These are phyloP conservation scores for Chaetomium sp. DNA, from an alignment of 2,329 filamentous ascomycete genomes.

Conservation along the genomic window DNA sequence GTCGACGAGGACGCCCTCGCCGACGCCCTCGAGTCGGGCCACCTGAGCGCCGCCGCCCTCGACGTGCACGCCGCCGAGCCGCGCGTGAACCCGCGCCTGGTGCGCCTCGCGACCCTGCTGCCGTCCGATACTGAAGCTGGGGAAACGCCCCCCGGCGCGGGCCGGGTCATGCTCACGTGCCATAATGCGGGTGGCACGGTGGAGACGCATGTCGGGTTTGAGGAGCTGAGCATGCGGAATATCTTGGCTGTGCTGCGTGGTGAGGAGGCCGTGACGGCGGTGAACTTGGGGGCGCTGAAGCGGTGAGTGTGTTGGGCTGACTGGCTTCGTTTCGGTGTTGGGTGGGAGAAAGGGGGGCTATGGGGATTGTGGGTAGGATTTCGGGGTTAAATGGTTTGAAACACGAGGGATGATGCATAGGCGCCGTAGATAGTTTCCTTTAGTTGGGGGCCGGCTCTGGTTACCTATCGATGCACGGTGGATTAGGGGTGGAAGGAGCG, in stretches of 20 bases:
- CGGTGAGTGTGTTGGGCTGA: neutral
- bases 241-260: slow-evolving; percentile 60
- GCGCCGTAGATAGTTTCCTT: neutral
- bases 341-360: neutral
- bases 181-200: slow-evolving; percentile 69
- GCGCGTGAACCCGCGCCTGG: slow-evolving; percentile 50
- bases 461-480: neutral
- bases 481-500: slow-evolving; percentile 1
- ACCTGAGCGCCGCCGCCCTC: slow-evolving; percentile 57
- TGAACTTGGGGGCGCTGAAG: slow-evolving; percentile 60
- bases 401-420: neutral
- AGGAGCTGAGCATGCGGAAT: slow-evolving; percentile 68
- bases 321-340: neutral
- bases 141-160: slow-evolving; percentile 27
- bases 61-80: slow-evolving; percentile 68
- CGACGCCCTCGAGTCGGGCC: slow-evolving; percentile 56
- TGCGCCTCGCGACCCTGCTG: slow-evolving; percentile 39
- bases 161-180: slow-evolving; percentile 61
- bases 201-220: slow-evolving; percentile 67
- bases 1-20: slow-evolving; percentile 67
- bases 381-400: neutral
- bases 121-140: neutral
- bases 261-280: slow-evolving; percentile 58
- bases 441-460: neutral
- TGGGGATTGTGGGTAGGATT: neutral